Evolutionary conservation across 768 basidiomycete genomes (phyloP), one percentile per base, ranked within the genome.

Genomic region (Agaricus sinodeliciosus): DNA sequence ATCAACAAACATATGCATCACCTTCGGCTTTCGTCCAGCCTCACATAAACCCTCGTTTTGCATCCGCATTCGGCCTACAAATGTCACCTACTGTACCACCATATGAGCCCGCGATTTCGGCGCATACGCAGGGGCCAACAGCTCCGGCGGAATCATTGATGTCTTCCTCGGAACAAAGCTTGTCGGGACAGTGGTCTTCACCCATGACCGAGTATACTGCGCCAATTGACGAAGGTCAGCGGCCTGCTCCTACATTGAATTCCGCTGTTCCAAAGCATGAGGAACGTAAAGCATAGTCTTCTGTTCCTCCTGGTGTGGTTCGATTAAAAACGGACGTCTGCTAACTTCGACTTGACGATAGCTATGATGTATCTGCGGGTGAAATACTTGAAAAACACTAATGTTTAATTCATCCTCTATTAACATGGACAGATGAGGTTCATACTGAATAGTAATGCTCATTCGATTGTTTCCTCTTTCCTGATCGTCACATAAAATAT

Each of bases 11-110:
- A 40, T 40, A 40, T 19, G 43, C 19, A 7, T 37, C 42, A 19
- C 39, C 45, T 18, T 34, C 45, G 39, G 47, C 46, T 62, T 72
- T 62, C 40, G 72, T 89, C n/a, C 86, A 89, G 58, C 89, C 89
- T 5, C 89, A 91, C 61, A 90, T 91, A 54, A 90, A 91, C 59
- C 89, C 89, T 8, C 77, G 83, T 9, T 90, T 91, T 65, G 85
- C 87, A 12, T 77, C 79, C 28, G 69, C 70, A 26, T 85, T 88
- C 57, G 85, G 81, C 22, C 64, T 82, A 52, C 51, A 44, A 36
- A 48, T 59, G 49, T 36, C 51, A 11, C 40, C 39, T 31, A 43
- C 48, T 31, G 8, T 47, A 28, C 28, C 40, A 15, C 12, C 36
- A 49, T 52, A 16, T 26, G 31, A 8, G 7, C 31, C 31, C 11